Base-by-base conservation (phyloP, 768 basidiomycete species). In the Lactifluus echinatus region DNA sequence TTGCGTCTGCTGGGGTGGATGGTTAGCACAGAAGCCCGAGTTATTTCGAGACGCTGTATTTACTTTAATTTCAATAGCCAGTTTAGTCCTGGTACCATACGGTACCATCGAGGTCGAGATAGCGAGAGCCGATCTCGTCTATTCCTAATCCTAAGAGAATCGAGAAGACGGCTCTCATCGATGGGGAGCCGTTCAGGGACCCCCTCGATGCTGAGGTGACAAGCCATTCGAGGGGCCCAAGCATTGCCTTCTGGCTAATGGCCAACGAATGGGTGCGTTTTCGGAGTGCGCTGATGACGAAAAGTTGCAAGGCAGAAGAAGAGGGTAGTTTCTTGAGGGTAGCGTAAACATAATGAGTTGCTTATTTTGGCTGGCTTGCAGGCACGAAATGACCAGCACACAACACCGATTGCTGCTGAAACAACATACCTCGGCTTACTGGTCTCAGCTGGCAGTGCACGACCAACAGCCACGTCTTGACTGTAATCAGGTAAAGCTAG, bases 331-430 rank as follows among this genome's bases (percentile, higher is more conserved):
- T 42, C 7, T 40, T 21, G 8, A 8, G 40, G 40, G 40, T 42
- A 23, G 21, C 39, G 40, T 42, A 21, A 54, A 46, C 44, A 24
- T 54, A 34, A 14, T 49, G 29, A 49, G 23, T 44, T 56, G 54
- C 59, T 59, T 44, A n/a, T 49, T 59, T 42, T 56, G 55, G 47
- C 31, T 19, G 53, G 15, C 26, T n/a, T 28, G 26, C 44, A 28
- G 19, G 33, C 19, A 17, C 31, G 23, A 8, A n/a, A 40, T 40
- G 19, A 40, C 19, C 4, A 8, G 8, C 39, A 10, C 39, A 37
- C 5, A 8, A 37, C 5, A 8, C 33, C 48, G 55, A 50, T 50
- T 50, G 1, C 45, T 44, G 12, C n/a, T 11, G 24, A 31, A 39
- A 48, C 44, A 21, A n/a, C 34, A 46, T 29, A 49, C 47, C 26